phyloP scores from a whole-genome alignment of 2,329 filamentous ascomycete genomes.

The Diplocarpon rosae region DNA sequence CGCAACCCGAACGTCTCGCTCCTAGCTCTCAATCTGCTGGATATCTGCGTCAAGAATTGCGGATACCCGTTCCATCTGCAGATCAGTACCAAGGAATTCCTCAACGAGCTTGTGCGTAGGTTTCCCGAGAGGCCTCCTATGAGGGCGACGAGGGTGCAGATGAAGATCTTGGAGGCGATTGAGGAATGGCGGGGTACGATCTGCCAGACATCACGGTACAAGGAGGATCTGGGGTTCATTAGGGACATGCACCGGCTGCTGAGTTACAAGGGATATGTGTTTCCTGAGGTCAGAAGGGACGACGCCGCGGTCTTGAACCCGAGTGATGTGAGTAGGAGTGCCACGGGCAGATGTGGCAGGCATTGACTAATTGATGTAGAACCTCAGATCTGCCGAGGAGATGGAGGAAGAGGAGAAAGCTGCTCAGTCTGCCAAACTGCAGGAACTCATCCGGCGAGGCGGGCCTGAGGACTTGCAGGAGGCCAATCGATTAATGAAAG shows the following conservation, averaged over 20 bases:
- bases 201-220: slow-evolving; percentile 95
- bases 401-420: slow-evolving; percentile 97
- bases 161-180: slow-evolving; percentile 87
- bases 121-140: slow-evolving; percentile 91
- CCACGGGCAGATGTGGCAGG: background rate
- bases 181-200: slow-evolving; percentile 98
- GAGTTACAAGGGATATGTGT: slow-evolving; percentile 94
- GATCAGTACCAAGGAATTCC: slow-evolving; percentile 96
- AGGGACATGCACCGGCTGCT: slow-evolving; percentile 93
- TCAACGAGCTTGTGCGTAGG: slow-evolving; percentile 92
- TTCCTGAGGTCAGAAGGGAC: slow-evolving; percentile 83
- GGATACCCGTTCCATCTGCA: slow-evolving; percentile 98
- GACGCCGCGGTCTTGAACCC: slow-evolving; percentile 95
- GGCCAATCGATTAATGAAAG: slow-evolving; percentile 95
- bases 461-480: slow-evolving; percentile 90
- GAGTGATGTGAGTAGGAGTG: slow-evolving; percentile 65
- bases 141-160: slow-evolving; percentile 76
- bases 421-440: slow-evolving; percentile 94
- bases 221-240: slow-evolving; percentile 92
- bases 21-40: slow-evolving; percentile 80
- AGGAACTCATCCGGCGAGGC: slow-evolving; percentile 88
- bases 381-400: slow-evolving; percentile 89
- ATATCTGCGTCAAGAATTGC: slow-evolving; percentile 99
- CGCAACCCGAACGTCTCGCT: slow-evolving; percentile 92
- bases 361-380: slow-evolving; percentile 40